These are phyloP conservation scores for Ceratocystis smalleyi DNA, from an alignment of 2,329 filamentous ascomycete genomes.

Conservation along the genomic window DNA sequence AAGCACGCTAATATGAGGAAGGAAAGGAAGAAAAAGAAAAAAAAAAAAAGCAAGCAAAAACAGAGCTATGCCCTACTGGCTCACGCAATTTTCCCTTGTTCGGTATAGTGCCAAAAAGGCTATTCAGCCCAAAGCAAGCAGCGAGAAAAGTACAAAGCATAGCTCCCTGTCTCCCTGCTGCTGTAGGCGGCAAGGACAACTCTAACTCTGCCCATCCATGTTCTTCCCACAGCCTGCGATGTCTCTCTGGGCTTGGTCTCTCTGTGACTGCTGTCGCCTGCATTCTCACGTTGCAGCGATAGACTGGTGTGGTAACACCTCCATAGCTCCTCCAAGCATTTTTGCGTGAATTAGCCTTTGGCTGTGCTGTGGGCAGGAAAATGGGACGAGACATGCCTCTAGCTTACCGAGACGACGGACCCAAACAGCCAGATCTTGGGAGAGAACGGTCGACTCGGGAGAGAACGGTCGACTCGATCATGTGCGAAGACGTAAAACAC, in stretches of 20 bases:
- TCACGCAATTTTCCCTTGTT: neutral
- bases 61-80: neutral
- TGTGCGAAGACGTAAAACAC: too few species aligned
- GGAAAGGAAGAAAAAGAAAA: too few species aligned
- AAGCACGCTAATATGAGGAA: too few species aligned
- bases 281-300: neutral
- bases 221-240: too few species aligned
- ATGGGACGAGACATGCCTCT: constrained; percentile 2
- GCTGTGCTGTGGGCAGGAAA: neutral
- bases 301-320: neutral
- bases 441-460: too few species aligned
- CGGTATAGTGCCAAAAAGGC: neutral
- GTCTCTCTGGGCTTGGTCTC: too few species aligned
- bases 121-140: neutral
- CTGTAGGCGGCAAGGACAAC: too few species aligned
- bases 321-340: neutral
- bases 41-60: neutral
- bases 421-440: too few species aligned
- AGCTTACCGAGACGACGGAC: neutral
- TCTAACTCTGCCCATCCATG: too few species aligned
- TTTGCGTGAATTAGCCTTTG: neutral
- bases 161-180: neutral
- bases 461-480: too few species aligned
- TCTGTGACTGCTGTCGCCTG: too few species aligned
- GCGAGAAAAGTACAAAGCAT: neutral